Percentiles rank a stretch among this genome's conserved stretches.
Conservation (phyloP, 257 asterid species). For the Eustoma russellianum region DNA sequence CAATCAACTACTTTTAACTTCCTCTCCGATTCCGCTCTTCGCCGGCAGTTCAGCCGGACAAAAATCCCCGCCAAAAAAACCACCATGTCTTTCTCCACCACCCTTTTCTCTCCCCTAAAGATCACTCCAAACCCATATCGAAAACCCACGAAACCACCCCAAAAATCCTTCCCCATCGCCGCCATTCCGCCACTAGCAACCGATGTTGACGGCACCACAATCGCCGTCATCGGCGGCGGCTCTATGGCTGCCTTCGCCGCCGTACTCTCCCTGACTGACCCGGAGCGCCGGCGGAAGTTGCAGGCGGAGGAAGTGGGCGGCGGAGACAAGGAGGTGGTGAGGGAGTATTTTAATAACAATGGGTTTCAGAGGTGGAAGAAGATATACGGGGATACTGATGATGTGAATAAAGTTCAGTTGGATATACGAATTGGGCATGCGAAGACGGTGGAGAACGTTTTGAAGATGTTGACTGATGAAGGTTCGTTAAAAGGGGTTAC, state of each 20-base stretch:
- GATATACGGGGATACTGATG: conserved; percentile 77
- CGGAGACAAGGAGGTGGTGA: conserved; percentile 88
- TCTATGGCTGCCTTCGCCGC: conserved; percentile 74
- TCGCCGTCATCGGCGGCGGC: conserved; percentile 64
- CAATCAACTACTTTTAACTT: neutral
- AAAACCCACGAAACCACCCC: conserved; percentile 21
- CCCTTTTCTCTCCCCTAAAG: conserved; percentile 33
- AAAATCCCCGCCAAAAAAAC: neutral
- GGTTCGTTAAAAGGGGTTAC: conserved; percentile 57
- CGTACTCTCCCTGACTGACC: conserved; percentile 63
- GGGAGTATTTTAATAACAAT: conserved; percentile 80
- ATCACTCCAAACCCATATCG: conserved; percentile 22
- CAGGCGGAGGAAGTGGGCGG: conserved; percentile 97
- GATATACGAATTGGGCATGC: conserved; percentile 83
- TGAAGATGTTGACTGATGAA: conserved; percentile 78
- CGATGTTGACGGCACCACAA: conserved; percentile 54
- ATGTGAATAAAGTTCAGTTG: conserved; percentile 69
- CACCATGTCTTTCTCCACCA: conserved; percentile 45
- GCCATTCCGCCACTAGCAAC: conserved; percentile 60
- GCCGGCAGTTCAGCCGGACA: conserved; percentile 12
- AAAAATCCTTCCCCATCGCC: conserved; percentile 26
- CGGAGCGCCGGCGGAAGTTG: conserved; percentile 66
- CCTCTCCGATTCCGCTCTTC: conserved; percentile 11
- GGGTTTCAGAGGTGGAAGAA: conserved; percentile 94
- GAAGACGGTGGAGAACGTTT: conserved; percentile 71